These are phyloP conservation scores for Paraglomus brasilianum DNA, from an alignment of 192 early-diverging fungal genomes.

Conservation along the genomic window DNA sequence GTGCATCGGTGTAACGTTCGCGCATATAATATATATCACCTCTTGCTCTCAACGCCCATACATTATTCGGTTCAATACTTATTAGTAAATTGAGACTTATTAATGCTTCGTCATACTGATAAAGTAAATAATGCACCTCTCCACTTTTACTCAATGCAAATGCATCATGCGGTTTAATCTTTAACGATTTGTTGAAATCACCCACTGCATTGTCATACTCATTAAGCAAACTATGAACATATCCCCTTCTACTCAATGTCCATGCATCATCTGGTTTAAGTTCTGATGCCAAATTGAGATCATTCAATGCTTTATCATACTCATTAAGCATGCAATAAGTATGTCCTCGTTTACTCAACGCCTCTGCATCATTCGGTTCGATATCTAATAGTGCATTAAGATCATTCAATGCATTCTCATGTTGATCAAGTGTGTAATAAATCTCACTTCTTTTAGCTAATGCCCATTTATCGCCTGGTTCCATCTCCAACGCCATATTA, in stretches of 20 bases:
- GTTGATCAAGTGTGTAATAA: slow-evolving; percentile 8
- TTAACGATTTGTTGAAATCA: slow-evolving; percentile 13
- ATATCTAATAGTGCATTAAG: neutral
- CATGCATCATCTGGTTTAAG: slow-evolving; percentile 16
- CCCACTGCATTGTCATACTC: neutral
- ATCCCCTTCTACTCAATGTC: neutral
- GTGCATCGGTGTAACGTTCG: neutral
- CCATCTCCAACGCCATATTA: neutral
- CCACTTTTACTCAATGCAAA: neutral
- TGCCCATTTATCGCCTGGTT: neutral
- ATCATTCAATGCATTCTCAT: slow-evolving; percentile 3
- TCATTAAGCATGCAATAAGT: neutral
- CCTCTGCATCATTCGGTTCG: neutral
- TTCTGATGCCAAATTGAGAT: neutral
- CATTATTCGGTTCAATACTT: neutral
- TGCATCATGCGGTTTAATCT: slow-evolving; percentile 9
- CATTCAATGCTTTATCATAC: neutral
- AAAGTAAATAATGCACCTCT: neutral
- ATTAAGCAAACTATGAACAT: neutral
- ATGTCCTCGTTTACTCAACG: slow-evolving; percentile 5
- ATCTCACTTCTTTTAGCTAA: slow-evolving; percentile 6
- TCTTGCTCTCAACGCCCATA: neutral
- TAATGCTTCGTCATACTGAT: neutral
- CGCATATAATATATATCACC: neutral
- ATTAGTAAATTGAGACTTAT: neutral